Percentiles rank a stretch among this genome's conserved stretches.
phyloP scores from a whole-genome alignment of 2,329 filamentous ascomycete species.

The Cytospora paraplurivora region DNA sequence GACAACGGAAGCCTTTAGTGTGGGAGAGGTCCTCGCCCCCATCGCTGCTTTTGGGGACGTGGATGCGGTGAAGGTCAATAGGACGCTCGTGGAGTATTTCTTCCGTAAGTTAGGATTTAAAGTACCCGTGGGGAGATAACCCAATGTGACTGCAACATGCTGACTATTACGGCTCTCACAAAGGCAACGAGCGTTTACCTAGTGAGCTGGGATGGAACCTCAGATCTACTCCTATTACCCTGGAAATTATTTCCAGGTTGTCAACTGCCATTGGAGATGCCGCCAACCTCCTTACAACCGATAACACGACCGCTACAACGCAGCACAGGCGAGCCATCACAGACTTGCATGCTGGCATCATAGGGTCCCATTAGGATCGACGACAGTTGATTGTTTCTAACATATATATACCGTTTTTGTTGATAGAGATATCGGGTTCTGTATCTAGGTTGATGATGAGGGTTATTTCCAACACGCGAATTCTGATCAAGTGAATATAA shows the following conservation, averaged over 20 bases:
- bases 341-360: neutral
- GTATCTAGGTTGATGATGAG: too few relatives aligned
- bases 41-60: slow-evolving; percentile 53
- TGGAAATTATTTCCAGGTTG: too few relatives aligned
- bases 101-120: slow-evolving; percentile 41
- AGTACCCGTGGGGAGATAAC: neutral
- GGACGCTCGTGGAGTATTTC: slow-evolving; percentile 46
- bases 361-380: neutral
- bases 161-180: neutral
- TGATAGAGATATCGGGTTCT: too few relatives aligned
- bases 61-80: slow-evolving; percentile 41
- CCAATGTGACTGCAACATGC: neutral
- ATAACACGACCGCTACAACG: neutral
- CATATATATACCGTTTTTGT: neutral
- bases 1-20: slow-evolving; percentile 46
- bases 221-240: too few relatives aligned
- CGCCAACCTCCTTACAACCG: neutral
- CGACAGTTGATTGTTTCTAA: neutral
- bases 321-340: neutral
- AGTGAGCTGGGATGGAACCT: slow-evolving; percentile 31
- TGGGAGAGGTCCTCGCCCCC: slow-evolving; percentile 53
- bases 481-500: too few relatives aligned
- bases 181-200: slow-evolving; percentile 33
- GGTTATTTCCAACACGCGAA: too few relatives aligned
- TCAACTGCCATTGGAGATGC: neutral